A percentile compares a stretch with the other conserved stretches of the same genome.
Conservation (phyloP, 1,284 basidiomycete genomes). For the Anthracocystis panici-leucophaei region DNA sequence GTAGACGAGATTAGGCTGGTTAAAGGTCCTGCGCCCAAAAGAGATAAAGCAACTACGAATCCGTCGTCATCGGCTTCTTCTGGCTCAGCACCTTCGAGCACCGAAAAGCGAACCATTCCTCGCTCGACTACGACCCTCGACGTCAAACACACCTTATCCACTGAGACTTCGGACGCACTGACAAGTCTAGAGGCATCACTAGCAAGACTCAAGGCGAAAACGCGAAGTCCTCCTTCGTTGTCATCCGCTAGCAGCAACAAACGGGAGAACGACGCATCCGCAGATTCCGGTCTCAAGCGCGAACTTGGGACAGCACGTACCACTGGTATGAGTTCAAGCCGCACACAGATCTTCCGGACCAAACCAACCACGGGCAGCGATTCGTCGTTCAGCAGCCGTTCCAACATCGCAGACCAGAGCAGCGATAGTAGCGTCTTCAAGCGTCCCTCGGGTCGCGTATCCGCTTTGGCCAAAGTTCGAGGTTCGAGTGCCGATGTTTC, state of each 20-base stretch:
- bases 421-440: slow-evolving; percentile 35
- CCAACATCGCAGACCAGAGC: slow-evolving; percentile 22
- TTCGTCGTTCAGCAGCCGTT: slow-evolving; percentile 18
- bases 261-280: slow-evolving; percentile 12
- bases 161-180: slow-evolving; percentile 47
- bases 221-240: slow-evolving; percentile 13
- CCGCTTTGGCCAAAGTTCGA: slow-evolving; percentile 33
- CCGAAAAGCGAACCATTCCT: slow-evolving; percentile 9
- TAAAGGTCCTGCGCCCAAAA: slow-evolving; percentile 22
- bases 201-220: slow-evolving; percentile 38
- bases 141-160: slow-evolving; percentile 39
- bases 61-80: slow-evolving; percentile 7
- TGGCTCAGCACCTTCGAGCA: slow-evolving; percentile 6
- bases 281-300: slow-evolving; percentile 14
- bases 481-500: slow-evolving; percentile 29
- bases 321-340: slow-evolving; percentile 13
- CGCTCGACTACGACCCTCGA: slow-evolving; percentile 21
- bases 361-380: slow-evolving; percentile 11
- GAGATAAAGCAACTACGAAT: not conserved
- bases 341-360: slow-evolving; percentile 21
- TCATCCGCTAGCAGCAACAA: not conserved
- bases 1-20: slow-evolving; percentile 38
- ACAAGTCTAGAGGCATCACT: slow-evolving; percentile 53
- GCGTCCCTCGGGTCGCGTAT: slow-evolving; percentile 39
- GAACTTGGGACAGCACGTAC: slow-evolving; percentile 21